Conservation (phyloP, 2,329 filamentous ascomycete species). For the Beauveria asiatica region DNA sequence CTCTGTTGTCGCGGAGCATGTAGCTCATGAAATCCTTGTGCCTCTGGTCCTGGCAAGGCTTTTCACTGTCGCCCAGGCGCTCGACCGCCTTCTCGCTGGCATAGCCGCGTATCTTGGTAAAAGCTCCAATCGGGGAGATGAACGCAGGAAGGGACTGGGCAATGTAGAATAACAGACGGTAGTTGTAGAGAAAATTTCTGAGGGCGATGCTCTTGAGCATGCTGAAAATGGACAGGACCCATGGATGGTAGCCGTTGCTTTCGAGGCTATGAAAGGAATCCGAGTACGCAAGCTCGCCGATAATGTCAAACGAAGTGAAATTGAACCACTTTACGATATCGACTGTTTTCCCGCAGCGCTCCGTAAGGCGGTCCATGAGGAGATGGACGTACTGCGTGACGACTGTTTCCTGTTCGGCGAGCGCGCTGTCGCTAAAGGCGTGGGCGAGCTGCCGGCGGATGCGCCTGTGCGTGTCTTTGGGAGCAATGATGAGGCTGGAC, state of each 20-base stretch:
- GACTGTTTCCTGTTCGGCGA: constrained; percentile 23
- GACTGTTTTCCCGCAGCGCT: constrained; percentile 13
- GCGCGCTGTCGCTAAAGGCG: constrained; percentile 23
- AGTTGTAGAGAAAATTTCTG: constrained; percentile 11
- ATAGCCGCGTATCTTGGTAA: neutral
- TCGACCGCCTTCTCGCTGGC: constrained; percentile 17
- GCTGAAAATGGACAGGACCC: constrained; percentile 17
- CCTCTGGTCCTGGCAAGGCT: neutral
- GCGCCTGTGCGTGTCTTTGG: constrained; percentile 15
- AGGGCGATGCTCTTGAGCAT: constrained; percentile 8
- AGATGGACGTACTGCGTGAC: constrained; percentile 21
- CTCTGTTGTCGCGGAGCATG: constrained; percentile 24
- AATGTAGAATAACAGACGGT: constrained; percentile 4
- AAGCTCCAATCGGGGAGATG: neutral
- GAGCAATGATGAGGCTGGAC: constrained; percentile 13
- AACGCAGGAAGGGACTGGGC: neutral
- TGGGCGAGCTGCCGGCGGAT: constrained; percentile 19
- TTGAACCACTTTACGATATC: constrained; percentile 28
- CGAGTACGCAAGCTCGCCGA: constrained; percentile 33
- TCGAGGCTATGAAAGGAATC: constrained; percentile 30
- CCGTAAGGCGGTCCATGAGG: constrained; percentile 16
- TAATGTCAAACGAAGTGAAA: constrained; percentile 33
- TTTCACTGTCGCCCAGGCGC: neutral
- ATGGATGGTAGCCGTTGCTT: constrained; percentile 21
- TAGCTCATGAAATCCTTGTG: constrained; percentile 19